Evolutionary conservation across 2,329 filamentous ascomycete species (phyloP).

Genomic region (Xylariaceae sp.): DNA sequence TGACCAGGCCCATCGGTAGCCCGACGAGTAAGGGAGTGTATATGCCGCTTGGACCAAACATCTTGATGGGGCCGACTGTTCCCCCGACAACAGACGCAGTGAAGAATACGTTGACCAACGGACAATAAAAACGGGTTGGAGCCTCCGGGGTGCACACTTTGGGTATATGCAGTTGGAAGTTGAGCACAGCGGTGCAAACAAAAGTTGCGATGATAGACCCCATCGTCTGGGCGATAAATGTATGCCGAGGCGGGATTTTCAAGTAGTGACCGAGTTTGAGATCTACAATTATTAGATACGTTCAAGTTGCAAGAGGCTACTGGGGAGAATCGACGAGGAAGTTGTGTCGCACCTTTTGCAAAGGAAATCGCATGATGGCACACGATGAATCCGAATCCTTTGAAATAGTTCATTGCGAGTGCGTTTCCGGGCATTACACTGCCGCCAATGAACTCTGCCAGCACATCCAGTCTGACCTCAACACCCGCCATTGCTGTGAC

Average conservation of each 20-base stretch:
- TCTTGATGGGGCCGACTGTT: slow-evolving; percentile 37
- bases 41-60: slow-evolving; percentile 36
- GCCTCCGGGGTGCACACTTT: slow-evolving; percentile 49
- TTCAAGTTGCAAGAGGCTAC: slow-evolving; percentile 2
- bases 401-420: slow-evolving; percentile 54
- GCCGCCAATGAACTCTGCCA: slow-evolving; percentile 54
- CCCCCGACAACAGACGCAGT: slow-evolving; percentile 47
- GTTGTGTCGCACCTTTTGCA: not conserved
- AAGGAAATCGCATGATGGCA: slow-evolving; percentile 28
- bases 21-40: slow-evolving; percentile 35
- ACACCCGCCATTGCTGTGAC: slow-evolving; percentile 54
- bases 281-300: slow-evolving; percentile 23
- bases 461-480: slow-evolving; percentile 50
- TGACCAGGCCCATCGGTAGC: slow-evolving; percentile 34
- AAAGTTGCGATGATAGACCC: slow-evolving; percentile 50
- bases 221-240: slow-evolving; percentile 58
- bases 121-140: slow-evolving; percentile 49
- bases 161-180: slow-evolving; percentile 38
- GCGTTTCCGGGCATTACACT: slow-evolving; percentile 49
- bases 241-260: slow-evolving; percentile 60
- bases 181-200: slow-evolving; percentile 46
- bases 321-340: not conserved
- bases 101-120: slow-evolving; percentile 54
- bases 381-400: slow-evolving; percentile 48
- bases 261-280: slow-evolving; percentile 53